Evolutionary conservation across 2,329 filamentous ascomycete genomes (phyloP).

Genomic region (Trichoderma guizhouense): DNA sequence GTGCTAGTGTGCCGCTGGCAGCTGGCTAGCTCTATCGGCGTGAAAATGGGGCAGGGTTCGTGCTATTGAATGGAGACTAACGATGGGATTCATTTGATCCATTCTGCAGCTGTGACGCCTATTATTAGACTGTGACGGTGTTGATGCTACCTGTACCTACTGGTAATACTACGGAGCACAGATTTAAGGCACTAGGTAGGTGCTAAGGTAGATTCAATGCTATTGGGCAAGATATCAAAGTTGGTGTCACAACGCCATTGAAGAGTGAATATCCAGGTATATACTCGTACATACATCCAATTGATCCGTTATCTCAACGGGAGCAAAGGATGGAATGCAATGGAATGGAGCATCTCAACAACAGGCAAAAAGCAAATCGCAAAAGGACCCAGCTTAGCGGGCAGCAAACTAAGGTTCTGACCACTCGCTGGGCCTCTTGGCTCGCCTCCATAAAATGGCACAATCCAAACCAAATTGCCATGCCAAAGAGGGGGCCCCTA

Average conservation of each 20-base stretch:
- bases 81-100: neutral
- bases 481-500: neutral
- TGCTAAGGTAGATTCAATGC: neutral
- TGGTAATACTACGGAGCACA: neutral
- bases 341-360: neutral
- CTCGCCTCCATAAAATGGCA: neutral
- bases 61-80: neutral
- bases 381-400: neutral
- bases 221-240: neutral
- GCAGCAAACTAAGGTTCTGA: neutral
- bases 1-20: neutral
- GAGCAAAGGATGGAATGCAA: neutral
- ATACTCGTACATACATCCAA: neutral
- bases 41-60: conserved; percentile 1
- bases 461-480: neutral
- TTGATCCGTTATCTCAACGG: neutral
- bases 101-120: neutral
- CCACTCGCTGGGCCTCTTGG: neutral
- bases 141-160: neutral
- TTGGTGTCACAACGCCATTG: neutral
- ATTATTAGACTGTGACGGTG: neutral
- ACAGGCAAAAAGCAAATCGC: neutral
- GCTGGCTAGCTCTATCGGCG: conserved; percentile 7
- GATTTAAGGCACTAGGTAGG: neutral
- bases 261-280: neutral